Base-by-base conservation (phyloP, 768 basidiomycete genomes). In the Mycena maculata region DNA sequence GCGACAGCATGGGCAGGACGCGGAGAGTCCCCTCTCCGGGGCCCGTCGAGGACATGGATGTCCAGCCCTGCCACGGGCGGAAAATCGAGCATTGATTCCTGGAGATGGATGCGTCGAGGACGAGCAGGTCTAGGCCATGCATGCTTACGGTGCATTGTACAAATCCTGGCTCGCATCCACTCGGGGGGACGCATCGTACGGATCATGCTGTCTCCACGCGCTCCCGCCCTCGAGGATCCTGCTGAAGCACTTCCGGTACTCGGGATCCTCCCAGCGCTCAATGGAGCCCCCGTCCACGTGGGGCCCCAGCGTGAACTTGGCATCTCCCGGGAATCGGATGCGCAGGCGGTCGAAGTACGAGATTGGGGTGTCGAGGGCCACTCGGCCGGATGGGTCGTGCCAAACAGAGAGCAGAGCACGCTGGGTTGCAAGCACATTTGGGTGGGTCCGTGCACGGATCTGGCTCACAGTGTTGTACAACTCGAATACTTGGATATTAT, bases 271-370 rank as follows among this genome's bases (percentile, higher is more conserved):
- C 86, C 86, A 87, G 2, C 89, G 76, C 79, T 91, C 80, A 64
- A 85, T 78, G 10, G 84, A 81, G 12, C 87, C 87, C 0, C 82
- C 83, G 54, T 88, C 86, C 18, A 82, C 75, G 59, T 91, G 89
- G 13, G 91, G 88, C 0, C 88, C 91, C 2, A 93, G 79, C 0
- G 87, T 84, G 73, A 93, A 93, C 52, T 84, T 83, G 15, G 82
- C 77, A 66, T 92, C 92, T 0, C 92, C 93, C 0, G 92, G 91
- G 30, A 83, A 84, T 7, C 93, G 85, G 50, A 93, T 91, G 2
- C 92, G 84, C 13, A 94, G 78, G 8, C 93, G 84, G 77, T 95
- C 93, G 64, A 88, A 91, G 76, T 94, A 94, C 1, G 88, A 87
- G n/a, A 94, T 77, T 0, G 92, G 91, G 3, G 83, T 87, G 13